These are phyloP conservation scores for Sarcodon aspratus DNA, from an alignment of 768 basidiomycete species.

Conservation along the genomic window DNA sequence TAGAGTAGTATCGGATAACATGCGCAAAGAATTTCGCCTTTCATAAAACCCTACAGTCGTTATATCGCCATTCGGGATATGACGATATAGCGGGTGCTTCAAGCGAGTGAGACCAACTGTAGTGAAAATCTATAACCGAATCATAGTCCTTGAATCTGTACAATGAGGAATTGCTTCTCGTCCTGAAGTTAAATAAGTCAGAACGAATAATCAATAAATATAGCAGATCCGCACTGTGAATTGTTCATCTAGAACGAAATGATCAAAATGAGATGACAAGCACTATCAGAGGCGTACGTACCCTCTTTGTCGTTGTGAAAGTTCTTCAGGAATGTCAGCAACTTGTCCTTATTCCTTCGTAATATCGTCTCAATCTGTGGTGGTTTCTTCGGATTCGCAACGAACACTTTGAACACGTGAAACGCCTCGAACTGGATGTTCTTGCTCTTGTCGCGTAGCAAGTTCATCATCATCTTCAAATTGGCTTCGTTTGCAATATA, in stretches of 20 bases:
- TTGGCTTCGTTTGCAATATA: slow-evolving; percentile 95
- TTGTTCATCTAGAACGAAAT: slow-evolving; percentile 63
- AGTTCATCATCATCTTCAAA: slow-evolving; percentile 99
- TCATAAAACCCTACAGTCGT: too few species aligned
- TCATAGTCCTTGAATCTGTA: slow-evolving; percentile 75
- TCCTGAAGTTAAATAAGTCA: slow-evolving; percentile 30
- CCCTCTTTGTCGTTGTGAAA: slow-evolving; percentile 99
- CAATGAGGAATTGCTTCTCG: slow-evolving; percentile 94
- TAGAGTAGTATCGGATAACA: too few species aligned
- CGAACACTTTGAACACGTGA: slow-evolving; percentile 99
- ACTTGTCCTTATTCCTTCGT: slow-evolving; percentile 87
- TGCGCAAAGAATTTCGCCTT: too few species aligned
- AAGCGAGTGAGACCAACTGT: too few species aligned
- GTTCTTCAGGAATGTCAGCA: slow-evolving; percentile 76
- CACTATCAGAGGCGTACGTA: slow-evolving; percentile 19
- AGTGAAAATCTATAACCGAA: background rate
- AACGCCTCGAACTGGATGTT: slow-evolving; percentile 99
- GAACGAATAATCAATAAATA: background rate
- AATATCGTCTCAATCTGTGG: slow-evolving; percentile 88
- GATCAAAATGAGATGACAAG: background rate
- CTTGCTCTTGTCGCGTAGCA: slow-evolving; percentile 95
- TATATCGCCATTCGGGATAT: too few species aligned
- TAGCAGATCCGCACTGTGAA: slow-evolving; percentile 50
- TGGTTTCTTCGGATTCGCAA: slow-evolving; percentile 98
- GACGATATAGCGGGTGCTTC: too few species aligned